phyloP scores from a whole-genome alignment of 108 stramenopile genomes.

The Bacterosira constricta region DNA sequence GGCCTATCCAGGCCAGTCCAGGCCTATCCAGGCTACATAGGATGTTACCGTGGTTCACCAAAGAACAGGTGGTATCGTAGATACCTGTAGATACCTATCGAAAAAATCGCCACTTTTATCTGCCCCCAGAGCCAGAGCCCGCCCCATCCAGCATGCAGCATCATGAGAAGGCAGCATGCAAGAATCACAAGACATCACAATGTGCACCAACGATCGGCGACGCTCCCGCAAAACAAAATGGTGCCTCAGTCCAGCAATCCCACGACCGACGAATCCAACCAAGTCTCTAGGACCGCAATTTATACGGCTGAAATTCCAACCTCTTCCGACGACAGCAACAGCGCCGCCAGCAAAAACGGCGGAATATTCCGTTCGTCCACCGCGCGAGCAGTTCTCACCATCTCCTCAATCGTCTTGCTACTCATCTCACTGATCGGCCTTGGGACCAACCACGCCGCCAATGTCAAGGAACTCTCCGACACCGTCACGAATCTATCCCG shows the following conservation, averaged over 20 bases:
- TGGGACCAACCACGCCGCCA: background rate
- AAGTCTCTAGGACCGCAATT: too few species aligned
- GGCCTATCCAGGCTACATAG: too few species aligned
- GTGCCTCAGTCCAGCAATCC: too few species aligned
- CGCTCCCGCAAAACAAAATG: too few species aligned
- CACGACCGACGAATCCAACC: too few species aligned
- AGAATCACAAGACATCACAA: background rate
- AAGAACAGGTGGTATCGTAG: too few species aligned
- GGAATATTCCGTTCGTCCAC: background rate
- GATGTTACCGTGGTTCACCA: too few species aligned
- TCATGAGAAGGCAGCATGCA: background rate
- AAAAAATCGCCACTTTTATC: too few species aligned
- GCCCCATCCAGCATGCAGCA: too few species aligned
- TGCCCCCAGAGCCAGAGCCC: too few species aligned
- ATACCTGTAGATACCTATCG: too few species aligned
- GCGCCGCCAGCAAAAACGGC: background rate
- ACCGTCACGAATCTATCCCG: background rate
- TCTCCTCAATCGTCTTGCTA: background rate
- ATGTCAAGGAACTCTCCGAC: background rate
- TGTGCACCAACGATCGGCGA: background rate
- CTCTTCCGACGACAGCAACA: background rate
- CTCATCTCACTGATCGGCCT: background rate
- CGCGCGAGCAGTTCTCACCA: background rate
- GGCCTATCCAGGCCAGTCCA: too few species aligned
- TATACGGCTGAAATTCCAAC: background rate